These are phyloP conservation scores for Triticum turgidum DNA, from an alignment of 176 grass and related monocot genomes.

Conservation along the genomic window DNA sequence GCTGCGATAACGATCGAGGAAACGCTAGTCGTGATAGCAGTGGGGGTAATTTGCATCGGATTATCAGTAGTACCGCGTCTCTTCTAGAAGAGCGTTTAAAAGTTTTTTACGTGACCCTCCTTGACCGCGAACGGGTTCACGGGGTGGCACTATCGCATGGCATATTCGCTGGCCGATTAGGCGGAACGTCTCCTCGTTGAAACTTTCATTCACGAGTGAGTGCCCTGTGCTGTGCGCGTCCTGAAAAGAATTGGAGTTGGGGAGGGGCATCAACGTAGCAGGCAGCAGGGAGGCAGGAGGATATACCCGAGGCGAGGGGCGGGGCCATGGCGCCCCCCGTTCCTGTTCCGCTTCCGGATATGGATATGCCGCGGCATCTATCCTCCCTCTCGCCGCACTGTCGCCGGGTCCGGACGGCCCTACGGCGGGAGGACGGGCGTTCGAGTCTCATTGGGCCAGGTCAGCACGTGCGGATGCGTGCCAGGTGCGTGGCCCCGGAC, in stretches of 20 bases:
- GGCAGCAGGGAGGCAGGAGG: background rate
- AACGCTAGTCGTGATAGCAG: no score
- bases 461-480: slow-evolving; percentile 27
- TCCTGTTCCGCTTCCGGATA: background rate
- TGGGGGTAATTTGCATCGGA: background rate
- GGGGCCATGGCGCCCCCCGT: background rate
- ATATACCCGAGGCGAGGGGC: background rate
- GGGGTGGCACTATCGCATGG: background rate
- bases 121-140: background rate
- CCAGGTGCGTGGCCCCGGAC: background rate
- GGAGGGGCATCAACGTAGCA: background rate
- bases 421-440: background rate
- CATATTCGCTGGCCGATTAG: slow-evolving; percentile 10
- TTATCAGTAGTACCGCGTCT: background rate
- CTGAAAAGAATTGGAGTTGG: background rate
- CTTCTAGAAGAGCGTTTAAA: background rate
- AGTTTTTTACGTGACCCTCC: background rate
- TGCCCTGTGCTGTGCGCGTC: background rate
- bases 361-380: slow-evolving; percentile 44
- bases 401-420: background rate
- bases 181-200: background rate
- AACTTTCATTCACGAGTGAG: background rate
- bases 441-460: slow-evolving; percentile 7
- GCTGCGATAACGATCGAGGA: background rate
- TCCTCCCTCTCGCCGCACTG: background rate